Percentiles rank a stretch among this genome's conserved stretches.
phyloP scores from a whole-genome alignment of 2,329 filamentous ascomycete species.

The Botryotinia convoluta region DNA sequence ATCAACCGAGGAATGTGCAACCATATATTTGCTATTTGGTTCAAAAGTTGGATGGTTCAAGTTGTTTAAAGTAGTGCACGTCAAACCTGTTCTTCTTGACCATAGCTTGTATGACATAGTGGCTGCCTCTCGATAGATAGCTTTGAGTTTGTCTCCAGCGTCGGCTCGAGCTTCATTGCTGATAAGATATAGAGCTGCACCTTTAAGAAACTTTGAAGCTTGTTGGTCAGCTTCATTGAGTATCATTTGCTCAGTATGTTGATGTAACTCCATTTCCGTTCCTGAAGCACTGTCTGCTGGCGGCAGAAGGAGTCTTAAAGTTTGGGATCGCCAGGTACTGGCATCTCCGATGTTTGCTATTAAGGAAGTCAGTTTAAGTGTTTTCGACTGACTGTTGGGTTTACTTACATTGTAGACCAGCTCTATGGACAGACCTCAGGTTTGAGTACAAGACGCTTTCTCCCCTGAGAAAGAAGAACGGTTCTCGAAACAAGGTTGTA shows the following conservation, averaged over 20 bases:
- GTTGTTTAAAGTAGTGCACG: slow-evolving; percentile 18
- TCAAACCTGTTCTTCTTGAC: slow-evolving; percentile 24
- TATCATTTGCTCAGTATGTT: too few relatives aligned
- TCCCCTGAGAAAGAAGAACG: too few relatives aligned
- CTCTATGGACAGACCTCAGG: too few relatives aligned
- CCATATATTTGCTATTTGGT: slow-evolving; percentile 1
- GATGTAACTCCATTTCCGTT: too few relatives aligned
- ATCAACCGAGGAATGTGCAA: slow-evolving; percentile 22
- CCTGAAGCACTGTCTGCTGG: too few relatives aligned
- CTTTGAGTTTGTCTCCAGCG: slow-evolving; percentile 10
- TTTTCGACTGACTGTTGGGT: too few relatives aligned
- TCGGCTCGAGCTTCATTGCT: not conserved
- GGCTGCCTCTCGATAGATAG: slow-evolving; percentile 24
- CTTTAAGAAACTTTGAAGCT: too few relatives aligned
- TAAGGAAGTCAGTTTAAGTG: not conserved
- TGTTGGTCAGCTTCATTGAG: too few relatives aligned
- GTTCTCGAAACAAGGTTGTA: too few relatives aligned
- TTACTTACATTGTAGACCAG: too few relatives aligned
- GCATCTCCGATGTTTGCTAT: slow-evolving; percentile 26
- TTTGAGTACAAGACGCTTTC: too few relatives aligned
- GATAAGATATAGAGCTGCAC: slow-evolving; percentile 20
- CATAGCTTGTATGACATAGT: slow-evolving; percentile 24
- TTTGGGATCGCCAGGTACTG: slow-evolving; percentile 28
- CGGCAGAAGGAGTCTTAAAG: slow-evolving; percentile 20
- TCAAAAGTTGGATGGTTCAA: slow-evolving; percentile 5